Percentiles rank a stretch among this genome's conserved stretches.
Conservation (phyloP, 2,329 filamentous ascomycete genomes). For the Nemania abortiva region DNA sequence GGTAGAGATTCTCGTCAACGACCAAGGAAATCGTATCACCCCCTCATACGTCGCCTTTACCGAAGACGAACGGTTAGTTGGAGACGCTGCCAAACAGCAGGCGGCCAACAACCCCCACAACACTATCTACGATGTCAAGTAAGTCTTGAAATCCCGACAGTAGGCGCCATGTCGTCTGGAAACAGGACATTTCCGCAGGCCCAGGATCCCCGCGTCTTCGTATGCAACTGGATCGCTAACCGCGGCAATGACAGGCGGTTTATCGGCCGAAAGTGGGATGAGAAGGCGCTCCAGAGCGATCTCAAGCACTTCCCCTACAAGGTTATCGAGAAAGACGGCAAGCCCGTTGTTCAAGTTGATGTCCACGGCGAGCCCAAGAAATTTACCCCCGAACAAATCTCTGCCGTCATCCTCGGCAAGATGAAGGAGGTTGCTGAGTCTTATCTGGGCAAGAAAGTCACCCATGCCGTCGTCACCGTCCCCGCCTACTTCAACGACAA, state of each 20-base stretch:
- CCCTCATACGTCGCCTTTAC: constrained; percentile 97
- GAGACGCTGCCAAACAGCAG: constrained; percentile 98
- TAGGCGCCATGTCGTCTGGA: background rate
- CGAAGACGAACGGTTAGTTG: constrained; percentile 95
- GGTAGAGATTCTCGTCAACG: constrained; percentile 95
- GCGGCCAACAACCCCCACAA: constrained; percentile 81
- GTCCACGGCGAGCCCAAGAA: constrained; percentile 74
- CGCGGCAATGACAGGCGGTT: constrained; percentile 71
- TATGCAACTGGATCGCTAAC: constrained; percentile 35
- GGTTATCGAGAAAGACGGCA: constrained; percentile 88
- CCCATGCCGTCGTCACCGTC: constrained; percentile 91
- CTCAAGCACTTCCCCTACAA: constrained; percentile 99
- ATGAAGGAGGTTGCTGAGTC: constrained; percentile 87
- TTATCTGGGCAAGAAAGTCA: constrained; percentile 85
- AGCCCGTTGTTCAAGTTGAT: constrained; percentile 84
- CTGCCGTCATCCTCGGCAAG: constrained; percentile 84
- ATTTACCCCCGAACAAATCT: constrained; percentile 85
- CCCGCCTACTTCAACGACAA: constrained; percentile 99
- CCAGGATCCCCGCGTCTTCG: background rate
- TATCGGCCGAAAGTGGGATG: constrained; percentile 84
- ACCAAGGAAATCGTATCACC: constrained; percentile 96
- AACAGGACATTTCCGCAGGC: background rate
- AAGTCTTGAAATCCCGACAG: constrained; percentile 55
- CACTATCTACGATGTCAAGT: constrained; percentile 88
- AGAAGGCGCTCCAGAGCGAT: constrained; percentile 90